Evolutionary conservation across 805 yeast species (phyloP), one percentile per base, ranked within the genome.

Genomic region (Metschnikowia vanudenii): DNA sequence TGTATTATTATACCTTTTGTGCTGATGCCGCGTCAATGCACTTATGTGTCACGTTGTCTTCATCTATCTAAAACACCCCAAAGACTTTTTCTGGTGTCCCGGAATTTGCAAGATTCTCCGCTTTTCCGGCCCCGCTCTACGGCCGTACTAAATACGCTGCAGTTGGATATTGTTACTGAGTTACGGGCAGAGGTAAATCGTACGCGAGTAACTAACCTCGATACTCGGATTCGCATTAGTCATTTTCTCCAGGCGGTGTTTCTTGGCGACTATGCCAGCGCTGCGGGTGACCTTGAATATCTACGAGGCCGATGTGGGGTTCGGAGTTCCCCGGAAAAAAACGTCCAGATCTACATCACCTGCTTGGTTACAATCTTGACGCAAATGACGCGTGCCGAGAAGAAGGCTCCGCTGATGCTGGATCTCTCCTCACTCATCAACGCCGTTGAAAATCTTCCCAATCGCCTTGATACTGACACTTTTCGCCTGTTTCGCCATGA

Each of bases 211-310:
- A 17, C 46, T 13, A 45, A 45, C 35, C 40, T 37, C 18, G 53
- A 45, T 4, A 39, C 43, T 17, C 44, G 49, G 14, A 24, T 43
- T 10, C 49, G 49, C 12, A 47, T 55, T 30, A 52, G 51, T 43
- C 51, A 38, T 3, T 52, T 55, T 37, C 51, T 55, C 19, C 46
- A 48, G 40, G 47, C 56, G 5, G 53, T 50, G 7, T 52, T 52
- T 35, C 22, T 34, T 13, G 43, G 49, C 33, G 53, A 55, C 40
- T 14, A 30, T 28, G 16, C 37, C 5, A 33, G 18, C 5, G 54
- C 59, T 0, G 17, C 39, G 12, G 35, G 19, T 3, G 26, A 26
- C 10, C 45, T 53, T 8, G 38, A 31, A 10, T 30, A 24, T 9
- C 19, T 53, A 11, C 42, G 49, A 14, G 18, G 32, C 14, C 33